Percentiles rank a stretch among this genome's conserved stretches.
These are phyloP conservation scores for Hericium coralloides DNA, from an alignment of 768 basidiomycete species.

Conservation along the genomic window DNA sequence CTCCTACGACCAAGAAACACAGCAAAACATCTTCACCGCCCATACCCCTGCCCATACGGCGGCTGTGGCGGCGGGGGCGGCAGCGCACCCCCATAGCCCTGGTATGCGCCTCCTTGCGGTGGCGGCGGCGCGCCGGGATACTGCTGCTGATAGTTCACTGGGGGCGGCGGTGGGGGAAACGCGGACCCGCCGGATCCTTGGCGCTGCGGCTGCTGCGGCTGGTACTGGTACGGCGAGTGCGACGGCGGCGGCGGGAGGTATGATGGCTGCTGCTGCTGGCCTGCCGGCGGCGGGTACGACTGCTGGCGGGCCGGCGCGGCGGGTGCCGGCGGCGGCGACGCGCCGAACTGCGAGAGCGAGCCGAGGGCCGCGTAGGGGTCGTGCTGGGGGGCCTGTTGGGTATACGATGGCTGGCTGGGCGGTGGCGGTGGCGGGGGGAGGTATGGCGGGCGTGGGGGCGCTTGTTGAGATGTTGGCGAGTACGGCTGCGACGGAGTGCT, in stretches of 20 bases:
- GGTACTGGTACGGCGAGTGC: constrained; percentile 1
- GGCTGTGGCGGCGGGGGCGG: constrained; percentile 20
- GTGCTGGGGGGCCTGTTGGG: constrained; percentile 4
- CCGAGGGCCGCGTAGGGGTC: constrained; percentile 13
- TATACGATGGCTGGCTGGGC: constrained; percentile 5
- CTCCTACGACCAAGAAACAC: not conserved
- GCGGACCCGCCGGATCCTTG: constrained; percentile 11
- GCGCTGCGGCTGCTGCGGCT: constrained; percentile 1
- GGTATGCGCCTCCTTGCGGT: constrained; percentile 3
- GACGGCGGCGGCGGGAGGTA: constrained; percentile 17
- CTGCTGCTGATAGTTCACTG: constrained; percentile 18
- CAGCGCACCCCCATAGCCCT: constrained; percentile 4
- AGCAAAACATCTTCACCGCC: not conserved
- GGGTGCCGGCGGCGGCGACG: constrained; percentile 8
- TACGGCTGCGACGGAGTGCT: constrained; percentile 6
- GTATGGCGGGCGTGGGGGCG: constrained; percentile 3
- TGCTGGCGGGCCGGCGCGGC: constrained; percentile 18
- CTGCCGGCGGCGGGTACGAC: constrained; percentile 15
- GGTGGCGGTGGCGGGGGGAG: constrained; percentile 16
- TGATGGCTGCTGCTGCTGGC: constrained; percentile 5
- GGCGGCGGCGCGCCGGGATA: constrained; percentile 14
- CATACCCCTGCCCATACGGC: constrained; percentile 21
- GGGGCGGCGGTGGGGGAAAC: constrained; percentile 22
- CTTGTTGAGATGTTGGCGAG: constrained; percentile 8
- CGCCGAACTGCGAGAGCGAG: constrained; percentile 7